These are phyloP conservation scores for Naumovozyma castellii DNA, from an alignment of 805 yeast species.

Conservation along the genomic window DNA sequence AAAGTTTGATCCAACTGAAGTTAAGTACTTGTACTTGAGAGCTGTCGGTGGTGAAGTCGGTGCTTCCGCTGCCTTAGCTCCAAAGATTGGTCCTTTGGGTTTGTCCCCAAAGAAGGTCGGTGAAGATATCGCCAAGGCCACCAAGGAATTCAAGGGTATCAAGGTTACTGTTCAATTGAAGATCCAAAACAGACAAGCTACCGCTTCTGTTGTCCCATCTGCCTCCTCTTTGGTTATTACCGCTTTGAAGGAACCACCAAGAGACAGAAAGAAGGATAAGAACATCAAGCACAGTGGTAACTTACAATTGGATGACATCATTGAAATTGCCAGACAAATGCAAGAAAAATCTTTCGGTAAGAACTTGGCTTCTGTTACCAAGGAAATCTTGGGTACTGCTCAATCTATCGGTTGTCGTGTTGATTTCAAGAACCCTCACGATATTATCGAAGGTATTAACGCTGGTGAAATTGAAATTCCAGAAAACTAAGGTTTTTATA, in stretches of 20 bases:
- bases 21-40: slow-evolving; percentile 96
- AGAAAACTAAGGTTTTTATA: slow-evolving; percentile 24
- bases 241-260: slow-evolving; percentile 98
- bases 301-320: slow-evolving; percentile 93
- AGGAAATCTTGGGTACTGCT: slow-evolving; percentile 99
- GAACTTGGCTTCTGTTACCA: slow-evolving; percentile 90
- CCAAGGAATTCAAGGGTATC: slow-evolving; percentile 98
- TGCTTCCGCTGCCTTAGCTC: slow-evolving; percentile 99
- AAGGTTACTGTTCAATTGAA: slow-evolving; percentile 97
- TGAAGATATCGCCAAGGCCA: slow-evolving; percentile 99
- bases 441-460: slow-evolving; percentile 95
- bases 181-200: slow-evolving; percentile 99
- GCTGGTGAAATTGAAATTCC: slow-evolving; percentile 89
- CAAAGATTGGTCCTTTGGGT: slow-evolving; percentile 99
- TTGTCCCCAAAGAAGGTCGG: slow-evolving; percentile 99
- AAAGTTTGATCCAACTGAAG: slow-evolving; percentile 98
- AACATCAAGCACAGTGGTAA: slow-evolving; percentile 99
- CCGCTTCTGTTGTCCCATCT: slow-evolving; percentile 97
- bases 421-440: slow-evolving; percentile 98
- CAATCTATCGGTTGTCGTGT: slow-evolving; percentile 99
- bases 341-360: slow-evolving; percentile 96
- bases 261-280: slow-evolving; percentile 99
- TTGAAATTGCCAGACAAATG: slow-evolving; percentile 96
- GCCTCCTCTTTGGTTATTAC: slow-evolving; percentile 98
- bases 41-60: slow-evolving; percentile 99